phyloP scores from a whole-genome alignment of 2,329 filamentous ascomycete genomes.

The Penicillium sp. region DNA sequence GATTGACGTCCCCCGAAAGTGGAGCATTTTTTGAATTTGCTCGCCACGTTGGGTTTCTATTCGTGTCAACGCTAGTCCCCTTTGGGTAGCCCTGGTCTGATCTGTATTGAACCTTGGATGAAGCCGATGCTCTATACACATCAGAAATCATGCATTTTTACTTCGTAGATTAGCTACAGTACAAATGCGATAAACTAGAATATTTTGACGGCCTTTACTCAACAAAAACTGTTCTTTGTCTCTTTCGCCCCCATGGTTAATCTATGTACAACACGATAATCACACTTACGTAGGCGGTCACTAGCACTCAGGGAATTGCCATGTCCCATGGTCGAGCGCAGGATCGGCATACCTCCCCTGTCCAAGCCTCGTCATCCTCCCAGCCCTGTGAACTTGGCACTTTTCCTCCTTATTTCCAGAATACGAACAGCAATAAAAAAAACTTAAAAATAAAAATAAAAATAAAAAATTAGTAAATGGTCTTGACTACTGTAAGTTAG shows the following conservation, averaged over 20 bases:
- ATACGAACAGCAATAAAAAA: neutral
- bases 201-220: neutral
- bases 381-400: slow-evolving; percentile 12
- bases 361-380: slow-evolving; percentile 14
- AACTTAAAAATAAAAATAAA: neutral
- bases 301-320: neutral
- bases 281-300: neutral
- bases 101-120: neutral
- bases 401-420: neutral
- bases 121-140: neutral
- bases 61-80: slow-evolving; percentile 1
- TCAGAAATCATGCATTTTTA: neutral
- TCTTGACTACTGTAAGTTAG: neutral
- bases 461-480: neutral
- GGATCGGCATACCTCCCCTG: slow-evolving; percentile 7
- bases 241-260: neutral
- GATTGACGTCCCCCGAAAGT: neutral
- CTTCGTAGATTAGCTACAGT: neutral
- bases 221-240: neutral
- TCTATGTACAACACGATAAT: neutral
- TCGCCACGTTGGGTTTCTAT: slow-evolving; percentile 6
- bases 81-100: neutral
- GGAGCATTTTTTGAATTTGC: neutral
- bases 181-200: neutral
- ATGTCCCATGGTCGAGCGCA: slow-evolving; percentile 9